A percentile compares a stretch with the other conserved stretches of the same genome.
phyloP scores from a whole-genome alignment of 805 yeast genomes.

The Debaryomyces prosopidis region DNA sequence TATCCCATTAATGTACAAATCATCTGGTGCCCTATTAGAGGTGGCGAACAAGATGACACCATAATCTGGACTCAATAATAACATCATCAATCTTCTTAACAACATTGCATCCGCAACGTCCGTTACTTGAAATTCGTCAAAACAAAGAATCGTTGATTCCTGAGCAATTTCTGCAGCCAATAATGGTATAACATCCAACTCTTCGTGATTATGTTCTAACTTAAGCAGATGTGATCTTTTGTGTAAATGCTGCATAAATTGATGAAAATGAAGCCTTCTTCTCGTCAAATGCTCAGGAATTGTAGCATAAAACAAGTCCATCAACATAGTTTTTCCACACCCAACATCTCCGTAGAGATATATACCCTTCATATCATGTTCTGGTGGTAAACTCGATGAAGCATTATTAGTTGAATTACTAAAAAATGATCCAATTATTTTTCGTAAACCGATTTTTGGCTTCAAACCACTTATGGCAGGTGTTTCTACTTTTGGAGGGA shows the following conservation, averaged over 20 bases:
- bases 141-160: conserved; percentile 77
- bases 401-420: background rate
- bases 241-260: conserved; percentile 93
- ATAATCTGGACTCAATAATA: conserved; percentile 67
- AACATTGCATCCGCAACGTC: conserved; percentile 99
- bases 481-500: conserved; percentile 58
- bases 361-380: conserved; percentile 66
- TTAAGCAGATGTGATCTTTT: conserved; percentile 80
- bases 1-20: conserved; percentile 88
- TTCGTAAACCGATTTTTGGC: conserved; percentile 48
- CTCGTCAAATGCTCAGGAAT: conserved; percentile 78
- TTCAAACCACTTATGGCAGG: conserved; percentile 54
- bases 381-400: conserved; percentile 9
- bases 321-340: conserved; percentile 96
- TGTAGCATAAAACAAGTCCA: conserved; percentile 90
- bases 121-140: conserved; percentile 97
- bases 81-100: conserved; percentile 68
- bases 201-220: conserved; percentile 51
- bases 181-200: conserved; percentile 79
- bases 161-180: conserved; percentile 83
- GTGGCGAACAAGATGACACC: conserved; percentile 92
- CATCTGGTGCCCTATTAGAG: conserved; percentile 93
- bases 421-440: conserved; percentile 27
- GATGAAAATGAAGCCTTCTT: conserved; percentile 88
- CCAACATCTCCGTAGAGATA: conserved; percentile 97